Evolutionary conservation across 176 grass and related monocot species (phyloP).

Genomic region (Avena eriantha): DNA sequence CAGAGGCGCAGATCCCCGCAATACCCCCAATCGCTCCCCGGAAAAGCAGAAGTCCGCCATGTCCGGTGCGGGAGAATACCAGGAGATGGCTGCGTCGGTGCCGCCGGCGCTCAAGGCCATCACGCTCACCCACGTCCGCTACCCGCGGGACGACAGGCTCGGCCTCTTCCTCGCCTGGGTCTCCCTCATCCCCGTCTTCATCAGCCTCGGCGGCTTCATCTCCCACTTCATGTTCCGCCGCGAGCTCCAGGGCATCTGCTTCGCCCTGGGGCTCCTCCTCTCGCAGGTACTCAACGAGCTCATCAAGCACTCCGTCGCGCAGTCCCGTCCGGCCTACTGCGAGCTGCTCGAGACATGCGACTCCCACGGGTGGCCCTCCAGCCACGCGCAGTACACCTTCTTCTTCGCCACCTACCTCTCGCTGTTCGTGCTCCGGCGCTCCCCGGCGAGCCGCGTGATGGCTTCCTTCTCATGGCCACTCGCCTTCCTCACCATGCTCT

Average conservation of each 20-base stretch:
- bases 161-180: constrained; percentile 92
- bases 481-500: constrained; percentile 93
- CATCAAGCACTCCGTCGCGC: constrained; percentile 87
- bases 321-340: constrained; percentile 83
- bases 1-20: constrained; percentile 39
- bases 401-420: constrained; percentile 95
- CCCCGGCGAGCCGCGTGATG: constrained; percentile 37
- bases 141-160: constrained; percentile 69
- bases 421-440: constrained; percentile 54
- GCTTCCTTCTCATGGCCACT: constrained; percentile 68
- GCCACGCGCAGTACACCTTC: constrained; percentile 95
- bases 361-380: constrained; percentile 94
- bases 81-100: constrained; percentile 68
- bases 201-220: constrained; percentile 90
- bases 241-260: constrained; percentile 88
- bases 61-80: constrained; percentile 45
- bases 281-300: constrained; percentile 88
- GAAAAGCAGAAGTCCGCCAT: constrained; percentile 15
- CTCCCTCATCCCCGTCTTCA: constrained; percentile 95
- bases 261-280: constrained; percentile 70
- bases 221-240: constrained; percentile 98
- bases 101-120: constrained; percentile 74
- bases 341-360: constrained; percentile 83
- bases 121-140: constrained; percentile 91
- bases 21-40: constrained; percentile 6